Evolutionary conservation across 352 stramenopile species (phyloP), one percentile per base, ranked within the genome.

Genomic region (Pseudoperonospora humuli): DNA sequence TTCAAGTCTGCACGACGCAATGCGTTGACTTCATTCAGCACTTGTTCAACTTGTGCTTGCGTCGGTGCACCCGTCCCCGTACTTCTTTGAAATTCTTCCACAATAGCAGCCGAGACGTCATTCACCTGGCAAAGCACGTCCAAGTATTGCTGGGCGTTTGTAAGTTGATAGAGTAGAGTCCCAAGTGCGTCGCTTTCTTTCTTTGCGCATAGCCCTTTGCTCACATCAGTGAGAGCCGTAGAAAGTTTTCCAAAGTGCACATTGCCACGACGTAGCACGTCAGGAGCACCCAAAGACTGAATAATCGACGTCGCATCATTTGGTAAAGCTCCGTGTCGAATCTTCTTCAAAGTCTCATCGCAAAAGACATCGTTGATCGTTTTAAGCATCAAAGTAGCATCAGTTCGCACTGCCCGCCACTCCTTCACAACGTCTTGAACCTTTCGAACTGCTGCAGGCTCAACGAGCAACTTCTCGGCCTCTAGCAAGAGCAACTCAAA

Each of bases 71-170:
- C 31, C 20, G 51, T 50, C 9, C 27, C 57, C 21, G 34, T 37
- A 10, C 29, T 38, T 27, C 47, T 52, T 29, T 48, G 31, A 18
- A 17, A 21, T 15, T 38, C 34, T 8, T 50, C 43, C 17, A 53
- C 43, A 31, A 67, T 55, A 11, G 39, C 43, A 3, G 53, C 57
- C 21, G 50, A 36, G 23, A 68, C 25, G 0, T 45, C 45, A 9
- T 71, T 71, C 24, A 66, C 61, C 10, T 54, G 53, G 21, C 53
- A 52, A 35, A 71, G 45, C 31, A 57, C 49, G 31, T 63, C 48
- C 3, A 71, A 19, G 21, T 65, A 71, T n/a, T 45, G 24, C 23
- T 39, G 48, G 0, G 57, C 57, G 17, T 38, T 21, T 11, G 27
- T 25, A 3, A 70, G 45, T 27, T 59, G 47, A 3, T 24, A 44